Base-by-base conservation (phyloP, 805 yeast genomes). In the Ogataea paradorogensis region DNA sequence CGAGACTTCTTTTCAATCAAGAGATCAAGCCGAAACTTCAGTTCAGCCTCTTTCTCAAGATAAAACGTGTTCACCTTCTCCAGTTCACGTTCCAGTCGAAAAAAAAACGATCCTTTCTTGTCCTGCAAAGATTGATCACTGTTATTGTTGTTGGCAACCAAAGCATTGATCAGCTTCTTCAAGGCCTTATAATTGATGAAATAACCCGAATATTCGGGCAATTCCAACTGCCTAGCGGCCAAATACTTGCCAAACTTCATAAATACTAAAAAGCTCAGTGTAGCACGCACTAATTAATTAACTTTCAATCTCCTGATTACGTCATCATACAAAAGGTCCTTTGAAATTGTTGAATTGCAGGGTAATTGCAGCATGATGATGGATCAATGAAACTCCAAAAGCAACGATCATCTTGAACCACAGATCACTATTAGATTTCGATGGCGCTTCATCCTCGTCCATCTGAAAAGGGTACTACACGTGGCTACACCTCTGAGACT, bases 31-130 rank as follows among this genome's bases (percentile, higher is more conserved):
- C 90, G 76, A 40, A 88, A 72, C 49, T 84, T 80, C 53, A 93
- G 73, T 58, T 89, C 95, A 3, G 93, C 80, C 61, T 93, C 98
- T 58, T 89, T 91, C 57, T 87, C 95, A 30, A 89, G 65, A 59
- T 93, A 93, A 59, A 87, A 91, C n/a, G 79, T 73, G 61, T 95
- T 91, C 40, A 93, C 97, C 59, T 91, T 93, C 56, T 93, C 99
- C 51, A 93, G 71, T 59, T 93, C 99, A 56, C 99, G 78, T 59
- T 93, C 99, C 24, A 93, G 71, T 52, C 86, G 76, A 69, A 93
- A 93, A 66, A 84, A 84, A 55, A 84, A 84, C 1, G 93, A 80
- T 4, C 96, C 90, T 63, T 88, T 90, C 65, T 88, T 89, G 50
- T 88, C 96, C 56, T 89, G 91, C 30, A 93, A 67, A 2, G 80